Base-by-base conservation (phyloP, 768 basidiomycete genomes). In the Boletales sp. region DNA sequence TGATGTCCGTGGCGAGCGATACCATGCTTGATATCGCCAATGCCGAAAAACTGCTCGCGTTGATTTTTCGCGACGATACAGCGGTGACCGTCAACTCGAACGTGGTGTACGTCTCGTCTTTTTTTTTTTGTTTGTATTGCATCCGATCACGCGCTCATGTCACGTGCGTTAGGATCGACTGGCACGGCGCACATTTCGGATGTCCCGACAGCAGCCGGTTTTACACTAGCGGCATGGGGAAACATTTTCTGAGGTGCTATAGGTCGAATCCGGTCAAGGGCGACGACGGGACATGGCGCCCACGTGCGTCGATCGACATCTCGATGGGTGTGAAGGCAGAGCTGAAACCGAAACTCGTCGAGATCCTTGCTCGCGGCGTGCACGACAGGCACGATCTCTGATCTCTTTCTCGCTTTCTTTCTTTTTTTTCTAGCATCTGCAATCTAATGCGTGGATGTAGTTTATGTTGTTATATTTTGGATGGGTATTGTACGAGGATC, bases 1-100 rank as follows among this genome's bases (percentile, higher is more conserved):
- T 57, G 54, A 47, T 64, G 53, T 21, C 45, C 30, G 51, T 51
- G n/a, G 59, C 59, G 14, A 58, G 51, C 30, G 39, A 46, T 19
- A 34, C 38, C 32, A 65, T 65, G 63, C 50, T 63, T 9, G 35
- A 39, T 10, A 48, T 49, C 14, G 53, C 49, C 14, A 64, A 64
- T 32, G 31, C 53, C 9, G 57, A 53, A 11, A 55, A 56, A 43
- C 45, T 44, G 2, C 52, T 61, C 27, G 42, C 55, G 19, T 57
- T 64, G 36, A 37, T 31, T 2, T 17, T 48, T 34, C 43, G 40
- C 12, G 51, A 51, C 5, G 32, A 50, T 7, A 51, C 40, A 9
- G 13, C 62, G 8, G 13, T 64, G 9, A 51, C 32, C 2, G 40
- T 65, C n/a, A 64, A 64, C 41, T 64, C 63, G 2, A 66, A 64